Evolutionary conservation across 306 rosid species (phyloP), one percentile per base, ranked within the genome.

Genomic region (Sicyos baderoa): DNA sequence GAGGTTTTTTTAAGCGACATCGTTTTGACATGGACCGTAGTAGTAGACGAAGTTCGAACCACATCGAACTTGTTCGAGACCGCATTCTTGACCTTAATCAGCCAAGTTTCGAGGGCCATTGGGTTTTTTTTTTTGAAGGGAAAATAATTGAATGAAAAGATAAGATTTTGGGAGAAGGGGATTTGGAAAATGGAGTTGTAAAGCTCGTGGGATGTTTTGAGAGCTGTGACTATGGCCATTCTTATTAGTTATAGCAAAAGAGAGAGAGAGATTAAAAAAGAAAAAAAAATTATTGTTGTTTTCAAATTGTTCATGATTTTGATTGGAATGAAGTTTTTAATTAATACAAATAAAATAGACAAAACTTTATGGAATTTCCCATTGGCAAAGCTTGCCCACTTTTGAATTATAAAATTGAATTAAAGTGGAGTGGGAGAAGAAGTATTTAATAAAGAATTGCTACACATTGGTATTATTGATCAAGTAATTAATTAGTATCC

Each of bases 71-170:
- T 53, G 76, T 80, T 74, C 0, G 96, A 86, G 37, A 93, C 57
- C 5, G 87, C 90, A 10, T 87, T 78, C 78, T 86, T 94, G 4
- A 94, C 87, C 77, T 85, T 90, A 76, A 78, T 62, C 21, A 90
- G 90, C 77, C 78, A 80, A 16, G 94, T 88, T 63, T 94, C 97
- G 42, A 90, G 83, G 22, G 99, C 97, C 99, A 89, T 89, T 29
- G 4, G 4, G 35, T 29, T 29, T 29, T 25, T 29, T 29, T 25
- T 37, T 66, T 9, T 37, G 60, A 14, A 22, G 6, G 2, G 52
- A 18, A 49, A 23, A 40, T 66, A 37, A 61, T 23, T 27, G 53
- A 72, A 44, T 10, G 79, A 79, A 64, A 71, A 70, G 35, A 29
- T 29, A 29, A 29, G 35, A 29, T 29, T 29, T 29, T 29, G 35